phyloP scores from a whole-genome alignment of 2,329 filamentous ascomycete species.

The Didymella pinodella region DNA sequence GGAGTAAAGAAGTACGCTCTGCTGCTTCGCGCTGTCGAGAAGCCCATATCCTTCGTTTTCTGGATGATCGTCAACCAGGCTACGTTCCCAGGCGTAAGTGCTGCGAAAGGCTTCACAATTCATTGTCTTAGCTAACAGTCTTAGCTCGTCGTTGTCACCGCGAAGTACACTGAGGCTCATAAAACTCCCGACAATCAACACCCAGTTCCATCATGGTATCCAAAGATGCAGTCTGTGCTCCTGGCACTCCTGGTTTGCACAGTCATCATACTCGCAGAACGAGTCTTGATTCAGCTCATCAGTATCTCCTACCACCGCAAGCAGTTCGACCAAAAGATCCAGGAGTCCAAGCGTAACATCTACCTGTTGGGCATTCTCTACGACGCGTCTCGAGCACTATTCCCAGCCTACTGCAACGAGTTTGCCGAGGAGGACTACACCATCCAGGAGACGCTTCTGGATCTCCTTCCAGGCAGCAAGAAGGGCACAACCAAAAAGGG shows the following conservation, averaged over 20 bases:
- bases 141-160: constrained; percentile 17
- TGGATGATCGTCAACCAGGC: constrained; percentile 68
- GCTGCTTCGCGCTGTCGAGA: constrained; percentile 65
- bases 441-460: constrained; percentile 74
- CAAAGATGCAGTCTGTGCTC: constrained; percentile 68
- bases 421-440: constrained; percentile 91
- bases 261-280: constrained; percentile 77
- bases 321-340: constrained; percentile 83
- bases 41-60: constrained; percentile 66
- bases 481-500: constrained; percentile 57
- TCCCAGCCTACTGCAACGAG: constrained; percentile 90
- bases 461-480: constrained; percentile 69
- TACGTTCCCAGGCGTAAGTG: constrained; percentile 63
- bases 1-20: constrained; percentile 70
- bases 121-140: neutral
- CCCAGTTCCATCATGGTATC: constrained; percentile 57
- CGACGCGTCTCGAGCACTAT: constrained; percentile 86
- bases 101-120: neutral
- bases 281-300: constrained; percentile 80
- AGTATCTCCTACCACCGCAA: constrained; percentile 86
- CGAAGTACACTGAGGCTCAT: neutral
- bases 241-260: constrained; percentile 72
- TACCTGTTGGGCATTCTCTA: constrained; percentile 84
- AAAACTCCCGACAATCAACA: neutral
- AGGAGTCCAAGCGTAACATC: constrained; percentile 87